These are phyloP conservation scores for Claviceps humidiphila DNA, from an alignment of 2,329 filamentous ascomycete species.

Conservation along the genomic window DNA sequence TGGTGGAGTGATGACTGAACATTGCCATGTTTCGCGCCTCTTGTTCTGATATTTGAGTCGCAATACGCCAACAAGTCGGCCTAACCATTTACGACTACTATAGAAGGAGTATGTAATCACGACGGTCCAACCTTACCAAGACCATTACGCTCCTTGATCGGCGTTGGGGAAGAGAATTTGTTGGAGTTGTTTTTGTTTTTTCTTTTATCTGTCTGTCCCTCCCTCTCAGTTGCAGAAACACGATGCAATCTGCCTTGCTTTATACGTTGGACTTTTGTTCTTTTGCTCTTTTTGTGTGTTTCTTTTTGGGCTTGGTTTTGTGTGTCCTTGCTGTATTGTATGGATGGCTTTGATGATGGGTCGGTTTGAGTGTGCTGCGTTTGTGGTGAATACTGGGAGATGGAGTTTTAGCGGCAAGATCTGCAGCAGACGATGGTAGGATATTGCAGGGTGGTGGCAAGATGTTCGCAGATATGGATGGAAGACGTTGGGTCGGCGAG, in stretches of 20 bases:
- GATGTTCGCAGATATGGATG: too few relatives aligned
- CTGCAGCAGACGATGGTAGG: too few relatives aligned
- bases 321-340: background rate
- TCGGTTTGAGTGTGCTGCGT: too few relatives aligned
- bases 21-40: background rate
- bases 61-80: too few relatives aligned
- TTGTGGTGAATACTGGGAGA: too few relatives aligned
- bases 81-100: background rate
- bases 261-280: background rate
- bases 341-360: too few relatives aligned
- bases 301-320: background rate
- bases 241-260: background rate
- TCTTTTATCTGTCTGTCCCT: background rate
- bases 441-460: too few relatives aligned
- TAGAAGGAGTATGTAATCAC: constrained; percentile 24
- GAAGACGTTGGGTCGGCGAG: too few relatives aligned
- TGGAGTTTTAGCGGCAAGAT: too few relatives aligned
- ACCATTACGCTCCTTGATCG: constrained; percentile 25
- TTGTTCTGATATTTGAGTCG: background rate
- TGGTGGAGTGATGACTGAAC: background rate
- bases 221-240: background rate
- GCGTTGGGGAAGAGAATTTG: constrained; percentile 19
- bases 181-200: constrained; percentile 14
- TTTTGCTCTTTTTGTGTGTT: background rate
- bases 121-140: constrained; percentile 17